Conservation (phyloP, 306 rosid genomes). For the Castanospermum australe region DNA sequence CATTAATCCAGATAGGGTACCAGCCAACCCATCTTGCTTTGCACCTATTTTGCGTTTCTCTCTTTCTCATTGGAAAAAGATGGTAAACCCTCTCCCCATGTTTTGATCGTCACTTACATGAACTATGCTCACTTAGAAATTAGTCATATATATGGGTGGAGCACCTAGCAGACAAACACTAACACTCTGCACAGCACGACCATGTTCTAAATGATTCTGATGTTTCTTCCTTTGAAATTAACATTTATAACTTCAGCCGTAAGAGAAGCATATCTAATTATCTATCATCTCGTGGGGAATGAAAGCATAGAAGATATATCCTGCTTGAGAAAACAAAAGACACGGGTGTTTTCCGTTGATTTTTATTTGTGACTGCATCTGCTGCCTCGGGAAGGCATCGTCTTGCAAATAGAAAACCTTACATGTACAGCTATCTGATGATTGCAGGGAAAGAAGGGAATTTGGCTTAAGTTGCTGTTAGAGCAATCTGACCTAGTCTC, state of each 20-base stretch:
- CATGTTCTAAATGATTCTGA: background rate
- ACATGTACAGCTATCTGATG: background rate
- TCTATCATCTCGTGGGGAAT: background rate
- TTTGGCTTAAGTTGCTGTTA: constrained; percentile 86
- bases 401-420: background rate
- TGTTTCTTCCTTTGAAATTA: background rate
- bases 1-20: constrained; percentile 62
- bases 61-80: constrained; percentile 72
- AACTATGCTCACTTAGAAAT: background rate
- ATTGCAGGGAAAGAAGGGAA: constrained; percentile 89
- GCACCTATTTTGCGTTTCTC: constrained; percentile 57
- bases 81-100: constrained; percentile 40
- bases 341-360: background rate
- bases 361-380: background rate
- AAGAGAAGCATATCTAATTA: background rate
- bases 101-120: background rate
- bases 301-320: background rate
- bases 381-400: background rate
- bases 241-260: background rate
- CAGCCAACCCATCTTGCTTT: constrained; percentile 54
- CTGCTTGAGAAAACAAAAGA: constrained; percentile 6
- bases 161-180: background rate
- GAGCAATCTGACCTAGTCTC: constrained; percentile 83
- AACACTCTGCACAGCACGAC: background rate
- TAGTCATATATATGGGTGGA: background rate